Evolutionary conservation across 2,329 filamentous ascomycete species (phyloP).

Genomic region (Ophiocordyceps camponoti-leonardi): DNA sequence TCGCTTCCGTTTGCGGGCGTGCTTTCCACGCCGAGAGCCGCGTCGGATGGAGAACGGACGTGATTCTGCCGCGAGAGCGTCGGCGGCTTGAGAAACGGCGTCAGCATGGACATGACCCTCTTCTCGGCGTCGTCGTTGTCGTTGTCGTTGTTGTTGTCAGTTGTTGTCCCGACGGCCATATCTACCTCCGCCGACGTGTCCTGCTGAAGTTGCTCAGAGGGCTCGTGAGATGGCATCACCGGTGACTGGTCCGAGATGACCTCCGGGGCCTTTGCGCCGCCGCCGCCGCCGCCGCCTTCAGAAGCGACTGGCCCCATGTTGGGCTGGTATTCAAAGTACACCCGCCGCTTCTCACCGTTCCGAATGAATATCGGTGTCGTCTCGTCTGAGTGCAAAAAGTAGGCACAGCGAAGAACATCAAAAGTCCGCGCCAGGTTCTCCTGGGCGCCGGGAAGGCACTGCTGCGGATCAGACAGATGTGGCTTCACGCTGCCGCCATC

Average conservation of each 20-base stretch:
- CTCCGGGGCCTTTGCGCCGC: not conserved
- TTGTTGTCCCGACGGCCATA: not conserved
- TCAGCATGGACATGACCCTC: slow-evolving; percentile 28
- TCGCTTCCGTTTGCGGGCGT: slow-evolving; percentile 33
- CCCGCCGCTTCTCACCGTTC: slow-evolving; percentile 9
- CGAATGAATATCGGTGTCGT: slow-evolving; percentile 19
- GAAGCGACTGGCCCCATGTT: not conserved
- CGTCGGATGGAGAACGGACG: slow-evolving; percentile 17
- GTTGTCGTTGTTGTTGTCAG: slow-evolving; percentile 10
- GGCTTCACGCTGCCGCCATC: slow-evolving; percentile 21
- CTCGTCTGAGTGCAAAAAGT: slow-evolving; percentile 25
- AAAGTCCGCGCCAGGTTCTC: slow-evolving; percentile 29
- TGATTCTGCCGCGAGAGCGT: slow-evolving; percentile 20
- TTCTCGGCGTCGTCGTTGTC: slow-evolving; percentile 17
- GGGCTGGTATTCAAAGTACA: slow-evolving; percentile 17
- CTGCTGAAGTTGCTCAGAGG: not conserved
- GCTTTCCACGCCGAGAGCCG: slow-evolving; percentile 39
- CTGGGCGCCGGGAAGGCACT: slow-evolving; percentile 13
- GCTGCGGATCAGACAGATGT: slow-evolving; percentile 14
- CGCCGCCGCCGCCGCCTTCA: not conserved
- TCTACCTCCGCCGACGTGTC: not conserved
- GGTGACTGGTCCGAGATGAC: not conserved
- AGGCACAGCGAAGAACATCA: slow-evolving; percentile 30
- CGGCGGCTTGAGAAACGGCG: slow-evolving; percentile 28
- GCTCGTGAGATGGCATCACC: not conserved